These are phyloP conservation scores for Cavenderia fasciculata DNA, from an alignment of 78 protist species.

Conservation along the genomic window DNA sequence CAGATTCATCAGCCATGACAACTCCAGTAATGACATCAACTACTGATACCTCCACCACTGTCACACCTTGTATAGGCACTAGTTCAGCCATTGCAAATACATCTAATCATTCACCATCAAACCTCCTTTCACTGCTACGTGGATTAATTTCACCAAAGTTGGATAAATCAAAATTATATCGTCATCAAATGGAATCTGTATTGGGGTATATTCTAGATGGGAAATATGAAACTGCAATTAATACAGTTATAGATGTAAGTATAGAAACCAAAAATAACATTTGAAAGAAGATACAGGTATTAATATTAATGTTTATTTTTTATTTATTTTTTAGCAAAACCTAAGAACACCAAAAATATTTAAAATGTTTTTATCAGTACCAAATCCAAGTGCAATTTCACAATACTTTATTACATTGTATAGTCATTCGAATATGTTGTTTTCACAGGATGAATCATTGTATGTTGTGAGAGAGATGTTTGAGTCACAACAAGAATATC, in stretches of 20 bases:
- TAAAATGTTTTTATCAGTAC: not conserved
- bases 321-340: constrained; percentile 10
- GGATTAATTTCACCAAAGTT: constrained; percentile 38
- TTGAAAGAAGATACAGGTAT: too few relatives aligned
- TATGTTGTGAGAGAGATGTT: constrained; percentile 15
- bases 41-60: not conserved
- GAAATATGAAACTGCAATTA: constrained; percentile 5
- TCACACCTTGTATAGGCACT: not conserved
- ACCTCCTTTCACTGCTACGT: not conserved
- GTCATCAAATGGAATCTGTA: not conserved
- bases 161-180: constrained; percentile 1
- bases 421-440: not conserved
- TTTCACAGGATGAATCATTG: constrained; percentile 39
- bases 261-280: too few relatives aligned
- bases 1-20: not conserved
- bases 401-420: not conserved
- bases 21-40: not conserved
- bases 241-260: constrained; percentile 8
- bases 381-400: not conserved
- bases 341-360: constrained; percentile 34
- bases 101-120: not conserved
- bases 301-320: too few relatives aligned
- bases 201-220: constrained; percentile 25
- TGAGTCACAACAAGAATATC: not conserved
- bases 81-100: not conserved